phyloP scores from a whole-genome alignment of 495 filamentous ascomycete genomes.

The Aspergillus olivimuriae region DNA sequence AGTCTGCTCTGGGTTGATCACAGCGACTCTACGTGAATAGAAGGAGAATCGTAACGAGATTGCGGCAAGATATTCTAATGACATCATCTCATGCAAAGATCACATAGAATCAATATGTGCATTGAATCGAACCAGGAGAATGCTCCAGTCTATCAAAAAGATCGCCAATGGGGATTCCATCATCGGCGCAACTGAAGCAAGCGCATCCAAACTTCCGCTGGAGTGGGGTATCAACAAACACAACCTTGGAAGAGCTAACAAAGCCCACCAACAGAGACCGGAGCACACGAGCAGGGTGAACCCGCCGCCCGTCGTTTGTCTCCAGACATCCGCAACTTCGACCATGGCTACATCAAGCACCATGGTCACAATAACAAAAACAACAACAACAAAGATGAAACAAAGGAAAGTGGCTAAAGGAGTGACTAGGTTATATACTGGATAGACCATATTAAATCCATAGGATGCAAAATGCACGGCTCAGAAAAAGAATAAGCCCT shows the following conservation, averaged over 20 bases:
- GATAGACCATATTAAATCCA: constrained; percentile 8
- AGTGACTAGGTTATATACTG: constrained; percentile 23
- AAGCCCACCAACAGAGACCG: constrained; percentile 12
- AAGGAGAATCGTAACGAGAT: too few relatives aligned
- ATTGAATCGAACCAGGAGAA: constrained; percentile 11
- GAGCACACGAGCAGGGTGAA: constrained; percentile 5
- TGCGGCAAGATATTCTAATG: too few relatives aligned
- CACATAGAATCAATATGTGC: constrained; percentile 15
- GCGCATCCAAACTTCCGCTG: constrained; percentile 28
- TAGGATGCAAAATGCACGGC: constrained; percentile 1
- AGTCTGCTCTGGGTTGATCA: too few relatives aligned
- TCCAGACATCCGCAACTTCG: constrained; percentile 6
- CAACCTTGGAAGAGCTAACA: constrained; percentile 16
- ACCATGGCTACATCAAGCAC: constrained; percentile 8
- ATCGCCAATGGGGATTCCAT: constrained; percentile 7
- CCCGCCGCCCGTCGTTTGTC: not conserved
- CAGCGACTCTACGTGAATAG: too few relatives aligned
- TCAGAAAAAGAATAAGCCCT: constrained; percentile 1
- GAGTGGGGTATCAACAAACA: constrained; percentile 40
- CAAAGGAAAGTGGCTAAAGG: constrained; percentile 25
- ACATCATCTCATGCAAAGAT: not conserved
- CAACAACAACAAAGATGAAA: constrained; percentile 14
- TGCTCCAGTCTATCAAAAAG: not conserved
- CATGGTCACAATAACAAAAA: constrained; percentile 4
- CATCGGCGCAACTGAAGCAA: constrained; percentile 8